phyloP scores from a whole-genome alignment of 2,329 filamentous ascomycete genomes.

The Periconia sp. region DNA sequence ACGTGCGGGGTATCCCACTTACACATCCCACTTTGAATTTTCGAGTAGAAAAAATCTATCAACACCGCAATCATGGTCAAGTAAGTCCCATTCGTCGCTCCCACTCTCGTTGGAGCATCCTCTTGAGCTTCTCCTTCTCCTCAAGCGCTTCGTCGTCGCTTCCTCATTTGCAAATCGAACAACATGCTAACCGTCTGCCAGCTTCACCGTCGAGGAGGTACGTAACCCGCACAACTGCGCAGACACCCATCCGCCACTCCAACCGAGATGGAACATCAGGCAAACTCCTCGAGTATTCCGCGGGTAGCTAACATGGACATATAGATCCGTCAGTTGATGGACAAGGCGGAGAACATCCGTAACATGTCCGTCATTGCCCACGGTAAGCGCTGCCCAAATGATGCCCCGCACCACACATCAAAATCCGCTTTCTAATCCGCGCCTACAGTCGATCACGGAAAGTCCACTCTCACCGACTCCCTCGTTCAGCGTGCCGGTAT shows the following conservation, averaged over 20 bases:
- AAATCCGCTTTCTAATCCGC: conserved; percentile 25
- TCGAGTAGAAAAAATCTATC: conserved; percentile 35
- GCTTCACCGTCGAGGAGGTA: conserved; percentile 96
- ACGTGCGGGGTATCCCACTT: conserved; percentile 39
- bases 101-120: neutral
- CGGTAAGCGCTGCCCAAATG: conserved; percentile 54
- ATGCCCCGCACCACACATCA: conserved; percentile 15
- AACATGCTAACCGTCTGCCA: conserved; percentile 58
- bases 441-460: conserved; percentile 88
- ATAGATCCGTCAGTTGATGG: conserved; percentile 75
- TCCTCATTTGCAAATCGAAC: conserved; percentile 4
- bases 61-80: conserved; percentile 99
- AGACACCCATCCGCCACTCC: conserved; percentile 7
- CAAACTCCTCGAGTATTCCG: conserved; percentile 7
- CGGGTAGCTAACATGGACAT: conserved; percentile 27
- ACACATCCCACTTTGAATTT: conserved; percentile 35
- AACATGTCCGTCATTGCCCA: conserved; percentile 99
- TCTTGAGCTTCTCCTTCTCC: no score
- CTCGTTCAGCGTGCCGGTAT: conserved; percentile 99
- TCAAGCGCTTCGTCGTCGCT: neutral
- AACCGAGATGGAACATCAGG: conserved; percentile 7
- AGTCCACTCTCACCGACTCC: conserved; percentile 99
- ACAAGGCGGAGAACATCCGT: conserved; percentile 74
- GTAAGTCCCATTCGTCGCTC: conserved; percentile 64
- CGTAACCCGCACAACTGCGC: conserved; percentile 39